phyloP scores from a whole-genome alignment of 805 yeast genomes.

The Starmerella bombicola region DNA sequence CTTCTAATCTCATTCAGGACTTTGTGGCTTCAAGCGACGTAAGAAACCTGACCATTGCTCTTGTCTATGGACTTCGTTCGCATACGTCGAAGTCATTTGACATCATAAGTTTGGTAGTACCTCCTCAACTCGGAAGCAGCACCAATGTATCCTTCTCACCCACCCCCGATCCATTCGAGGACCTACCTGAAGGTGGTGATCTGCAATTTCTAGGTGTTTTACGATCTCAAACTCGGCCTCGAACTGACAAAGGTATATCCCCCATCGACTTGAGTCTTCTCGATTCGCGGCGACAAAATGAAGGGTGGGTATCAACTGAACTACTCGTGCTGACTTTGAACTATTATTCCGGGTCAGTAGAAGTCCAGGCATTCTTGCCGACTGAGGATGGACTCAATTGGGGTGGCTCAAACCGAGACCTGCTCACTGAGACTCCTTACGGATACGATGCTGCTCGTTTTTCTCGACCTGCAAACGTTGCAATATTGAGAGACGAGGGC shows the following conservation, averaged over 20 bases:
- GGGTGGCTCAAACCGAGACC: conserved; percentile 56
- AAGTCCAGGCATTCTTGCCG: conserved; percentile 54
- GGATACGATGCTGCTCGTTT: conserved; percentile 44
- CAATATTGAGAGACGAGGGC: conserved; percentile 64
- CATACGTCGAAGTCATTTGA: neutral
- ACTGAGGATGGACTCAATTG: conserved; percentile 58
- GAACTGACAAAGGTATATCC: conserved; percentile 38
- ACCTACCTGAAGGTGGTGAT: conserved; percentile 35
- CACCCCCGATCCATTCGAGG: conserved; percentile 22
- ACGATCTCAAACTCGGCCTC: conserved; percentile 70
- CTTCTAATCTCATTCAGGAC: conserved; percentile 64
- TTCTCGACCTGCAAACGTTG: conserved; percentile 43
- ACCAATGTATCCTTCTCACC: conserved; percentile 51
- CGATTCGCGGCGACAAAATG: conserved; percentile 35
- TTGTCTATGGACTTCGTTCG: conserved; percentile 45
- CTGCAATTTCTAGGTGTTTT: conserved; percentile 84
- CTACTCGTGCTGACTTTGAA: conserved; percentile 50
- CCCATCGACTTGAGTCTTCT: conserved; percentile 61
- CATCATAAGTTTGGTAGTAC: conserved; percentile 10
- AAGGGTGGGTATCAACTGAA: conserved; percentile 24
- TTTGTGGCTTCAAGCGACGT: conserved; percentile 72
- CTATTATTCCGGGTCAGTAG: conserved; percentile 72
- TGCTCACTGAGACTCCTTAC: conserved; percentile 43
- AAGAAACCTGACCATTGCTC: conserved; percentile 71
- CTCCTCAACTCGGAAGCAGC: conserved; percentile 57